Conservation (phyloP, 257 asterid species). For the Capsicum pubescens region DNA sequence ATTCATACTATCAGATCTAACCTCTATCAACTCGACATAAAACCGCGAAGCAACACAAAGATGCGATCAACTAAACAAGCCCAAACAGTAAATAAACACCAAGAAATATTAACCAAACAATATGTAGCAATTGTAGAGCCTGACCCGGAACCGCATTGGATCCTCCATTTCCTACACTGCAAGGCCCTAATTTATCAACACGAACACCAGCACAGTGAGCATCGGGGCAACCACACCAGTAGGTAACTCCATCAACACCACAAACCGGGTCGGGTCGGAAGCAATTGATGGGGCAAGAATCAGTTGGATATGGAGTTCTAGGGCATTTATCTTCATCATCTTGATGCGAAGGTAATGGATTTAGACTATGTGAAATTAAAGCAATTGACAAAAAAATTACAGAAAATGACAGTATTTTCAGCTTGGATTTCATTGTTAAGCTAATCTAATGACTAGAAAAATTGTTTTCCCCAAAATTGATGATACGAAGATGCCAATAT, state of each 20-base stretch:
- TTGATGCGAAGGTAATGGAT: slow-evolving; percentile 55
- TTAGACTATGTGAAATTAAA: slow-evolving; percentile 50
- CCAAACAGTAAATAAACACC: slow-evolving; percentile 81
- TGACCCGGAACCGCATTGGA: slow-evolving; percentile 78
- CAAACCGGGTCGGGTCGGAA: slow-evolving; percentile 95
- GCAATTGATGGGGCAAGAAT: slow-evolving; percentile 77
- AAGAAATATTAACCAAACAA: slow-evolving; percentile 82
- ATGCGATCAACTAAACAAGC: slow-evolving; percentile 52
- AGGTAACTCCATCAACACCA: slow-evolving; percentile 82
- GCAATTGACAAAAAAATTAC: slow-evolving; percentile 43
- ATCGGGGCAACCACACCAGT: slow-evolving; percentile 98
- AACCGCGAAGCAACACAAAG: neutral
- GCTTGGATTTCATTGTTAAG: neutral
- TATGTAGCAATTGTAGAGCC: slow-evolving; percentile 86
- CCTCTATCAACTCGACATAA: neutral
- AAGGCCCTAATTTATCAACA: slow-evolving; percentile 69
- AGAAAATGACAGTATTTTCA: slow-evolving; percentile 39
- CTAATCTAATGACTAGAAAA: neutral
- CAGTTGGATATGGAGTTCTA: slow-evolving; percentile 33
- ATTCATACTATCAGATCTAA: slow-evolving; percentile 16
- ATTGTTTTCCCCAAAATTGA: neutral
- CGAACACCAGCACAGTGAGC: slow-evolving; percentile 83
- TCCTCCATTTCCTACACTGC: slow-evolving; percentile 84
- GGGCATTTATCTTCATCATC: slow-evolving; percentile 54
- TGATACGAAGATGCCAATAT: too few relatives aligned